Conservation (phyloP, 176 grass and related monocot species). For the Alloteropsis semialata region DNA sequence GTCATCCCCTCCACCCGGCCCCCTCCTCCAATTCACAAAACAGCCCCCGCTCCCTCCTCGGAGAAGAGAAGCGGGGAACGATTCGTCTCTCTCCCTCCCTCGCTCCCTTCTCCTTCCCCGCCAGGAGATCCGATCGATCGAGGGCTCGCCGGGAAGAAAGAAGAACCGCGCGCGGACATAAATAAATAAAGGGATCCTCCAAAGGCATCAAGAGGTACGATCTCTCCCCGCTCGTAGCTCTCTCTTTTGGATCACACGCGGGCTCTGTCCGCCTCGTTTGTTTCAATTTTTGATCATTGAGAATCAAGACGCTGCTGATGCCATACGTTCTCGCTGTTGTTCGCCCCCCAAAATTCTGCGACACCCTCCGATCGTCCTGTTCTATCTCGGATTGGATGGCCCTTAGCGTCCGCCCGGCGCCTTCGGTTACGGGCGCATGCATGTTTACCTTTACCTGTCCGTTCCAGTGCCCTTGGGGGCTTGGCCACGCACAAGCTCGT, state of each 20-base stretch:
- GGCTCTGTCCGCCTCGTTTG: background rate
- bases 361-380: background rate
- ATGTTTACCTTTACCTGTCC: background rate
- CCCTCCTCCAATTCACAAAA: background rate
- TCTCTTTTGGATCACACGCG: background rate
- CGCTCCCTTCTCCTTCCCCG: background rate
- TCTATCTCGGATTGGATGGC: background rate
- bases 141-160: background rate
- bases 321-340: background rate
- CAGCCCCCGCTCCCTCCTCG: background rate
- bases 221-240: background rate
- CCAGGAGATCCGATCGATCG: conserved; percentile 9
- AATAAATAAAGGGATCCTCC: background rate
- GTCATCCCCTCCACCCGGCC: background rate
- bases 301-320: background rate
- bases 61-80: no score
- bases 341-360: background rate
- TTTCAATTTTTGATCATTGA: background rate
- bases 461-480: background rate
- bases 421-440: background rate
- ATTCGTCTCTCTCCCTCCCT: no score
- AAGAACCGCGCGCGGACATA: background rate
- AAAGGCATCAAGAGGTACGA: background rate
- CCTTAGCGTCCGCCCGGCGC: background rate
- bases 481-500: background rate